Evolutionary conservation across 1,284 basidiomycete species (phyloP), one percentile per base, ranked within the genome.

Genomic region (Hemileia vastatrix): DNA sequence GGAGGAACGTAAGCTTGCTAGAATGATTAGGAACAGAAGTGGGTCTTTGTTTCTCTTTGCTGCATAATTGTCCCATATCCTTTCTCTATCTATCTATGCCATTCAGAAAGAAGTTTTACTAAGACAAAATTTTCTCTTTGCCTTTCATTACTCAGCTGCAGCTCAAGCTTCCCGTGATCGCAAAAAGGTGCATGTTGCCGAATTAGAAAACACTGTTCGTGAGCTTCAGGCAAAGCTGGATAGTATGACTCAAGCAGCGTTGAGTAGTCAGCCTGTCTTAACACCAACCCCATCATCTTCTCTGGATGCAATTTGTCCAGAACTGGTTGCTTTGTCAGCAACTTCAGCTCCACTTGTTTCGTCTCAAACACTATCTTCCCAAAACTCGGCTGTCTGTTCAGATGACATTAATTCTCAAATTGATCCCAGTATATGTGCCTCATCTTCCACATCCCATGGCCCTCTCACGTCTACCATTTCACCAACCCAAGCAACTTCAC

Each of bases 21-120:
- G 59, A n/a, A 62, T 62, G 59, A 62, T 62, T 13, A 40, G 59
- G n/a, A 62, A 62, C 31, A 21, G 59, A 55, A 55, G 59, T 62
- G 11, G 44, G 59, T 54, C 40, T n/a, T 3, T n/a, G 23, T 18
- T 18, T 19, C 32, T 33, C 32, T 8, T 53, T 33, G 18, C 33
- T 21, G 8, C 27, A 40, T 8, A 31, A 43, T 18, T n/a, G n/a
- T n/a, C n/a, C n/a, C n/a, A n/a, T n/a, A n/a, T n/a, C n/a, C n/a
- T n/a, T n/a, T n/a, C n/a, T n/a, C n/a, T n/a, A n/a, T n/a, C n/a
- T n/a, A n/a, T n/a, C n/a, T n/a, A n/a, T n/a, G n/a, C n/a, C n/a
- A n/a, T n/a, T n/a, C n/a, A n/a, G n/a, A n/a, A n/a, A n/a, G n/a
- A n/a, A n/a, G n/a, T n/a, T n/a, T n/a, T n/a, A n/a, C n/a, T n/a